Percentiles rank a stretch among this genome's conserved stretches.
Conservation (phyloP, 257 asterid species). For the Solanum chmielewskii region DNA sequence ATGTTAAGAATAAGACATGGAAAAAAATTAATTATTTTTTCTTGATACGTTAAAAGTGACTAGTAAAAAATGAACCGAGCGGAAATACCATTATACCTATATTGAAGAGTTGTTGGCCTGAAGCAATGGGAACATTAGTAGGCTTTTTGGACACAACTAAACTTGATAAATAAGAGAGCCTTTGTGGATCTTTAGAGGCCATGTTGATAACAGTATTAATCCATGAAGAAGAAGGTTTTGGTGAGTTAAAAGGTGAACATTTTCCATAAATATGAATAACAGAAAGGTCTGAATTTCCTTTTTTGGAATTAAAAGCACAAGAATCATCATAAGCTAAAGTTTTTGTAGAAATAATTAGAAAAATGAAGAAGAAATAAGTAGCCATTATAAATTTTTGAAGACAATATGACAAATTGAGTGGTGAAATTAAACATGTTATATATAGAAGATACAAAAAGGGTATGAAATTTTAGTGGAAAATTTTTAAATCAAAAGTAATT, state of each 20-base stretch:
- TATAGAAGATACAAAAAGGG: background rate
- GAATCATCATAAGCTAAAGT: slow-evolving; percentile 37
- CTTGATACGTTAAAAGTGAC: too few relatives aligned
- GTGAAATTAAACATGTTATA: background rate
- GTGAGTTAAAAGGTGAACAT: slow-evolving; percentile 61
- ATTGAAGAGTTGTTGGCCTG: slow-evolving; percentile 46
- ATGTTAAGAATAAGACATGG: too few relatives aligned
- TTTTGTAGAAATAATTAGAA: slow-evolving; percentile 13
- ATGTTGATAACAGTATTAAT: slow-evolving; percentile 30
- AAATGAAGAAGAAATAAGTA: slow-evolving; percentile 8
- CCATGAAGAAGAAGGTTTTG: slow-evolving; percentile 40
- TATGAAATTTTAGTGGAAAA: background rate
- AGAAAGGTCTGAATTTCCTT: slow-evolving; percentile 45
- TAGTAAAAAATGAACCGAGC: too few relatives aligned
- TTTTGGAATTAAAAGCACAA: slow-evolving; percentile 24
- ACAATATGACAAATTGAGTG: background rate
- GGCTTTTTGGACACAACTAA: slow-evolving; percentile 19
- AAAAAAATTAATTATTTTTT: too few relatives aligned
- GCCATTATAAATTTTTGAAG: background rate
- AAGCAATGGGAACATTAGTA: slow-evolving; percentile 38
- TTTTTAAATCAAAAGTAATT: background rate
- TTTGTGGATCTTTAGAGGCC: slow-evolving; percentile 39
- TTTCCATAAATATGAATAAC: slow-evolving; percentile 57
- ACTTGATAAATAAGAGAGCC: slow-evolving; percentile 37
- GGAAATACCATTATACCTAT: background rate